These are phyloP conservation scores for Malassezia vespertilionis DNA, from an alignment of 1,284 basidiomycete genomes.

Conservation along the genomic window DNA sequence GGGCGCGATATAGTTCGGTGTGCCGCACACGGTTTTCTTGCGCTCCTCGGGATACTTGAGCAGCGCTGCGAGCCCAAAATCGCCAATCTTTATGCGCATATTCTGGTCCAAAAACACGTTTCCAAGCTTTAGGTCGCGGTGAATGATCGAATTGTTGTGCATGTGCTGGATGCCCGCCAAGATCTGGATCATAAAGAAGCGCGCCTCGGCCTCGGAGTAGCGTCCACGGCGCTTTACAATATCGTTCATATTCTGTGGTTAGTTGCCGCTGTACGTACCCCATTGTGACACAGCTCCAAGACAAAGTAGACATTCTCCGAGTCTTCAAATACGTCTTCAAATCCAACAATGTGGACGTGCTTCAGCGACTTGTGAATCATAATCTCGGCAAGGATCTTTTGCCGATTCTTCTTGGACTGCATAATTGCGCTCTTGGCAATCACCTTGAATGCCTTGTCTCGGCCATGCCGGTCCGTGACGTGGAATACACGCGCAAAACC, in stretches of 20 bases:
- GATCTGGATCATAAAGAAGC: conserved; percentile 85
- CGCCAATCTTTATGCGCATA: conserved; percentile 94
- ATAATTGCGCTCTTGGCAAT: conserved; percentile 48
- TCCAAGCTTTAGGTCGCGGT: conserved; percentile 61
- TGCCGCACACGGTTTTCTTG: conserved; percentile 97
- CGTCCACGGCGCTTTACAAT: conserved; percentile 75
- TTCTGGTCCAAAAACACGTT: conserved; percentile 83
- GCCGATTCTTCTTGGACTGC: conserved; percentile 49
- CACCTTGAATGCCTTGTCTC: conserved; percentile 49
- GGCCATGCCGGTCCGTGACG: conserved; percentile 36
- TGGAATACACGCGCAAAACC: conserved; percentile 47
- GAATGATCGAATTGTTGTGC: conserved; percentile 77
- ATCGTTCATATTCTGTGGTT: conserved; percentile 63
- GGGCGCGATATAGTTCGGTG: conserved; percentile 96
- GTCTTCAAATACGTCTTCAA: conserved; percentile 92
- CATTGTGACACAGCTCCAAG: conserved; percentile 80
- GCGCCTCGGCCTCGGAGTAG: conserved; percentile 82
- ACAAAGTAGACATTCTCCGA: conserved; percentile 92
- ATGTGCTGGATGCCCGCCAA: conserved; percentile 93
- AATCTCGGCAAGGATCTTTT: conserved; percentile 86
- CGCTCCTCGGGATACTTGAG: conserved; percentile 91
- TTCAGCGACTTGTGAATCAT: conserved; percentile 85
- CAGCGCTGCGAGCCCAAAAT: conserved; percentile 90
- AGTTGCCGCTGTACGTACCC: conserved; percentile 50
- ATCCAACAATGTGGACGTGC: conserved; percentile 85